Conservation (phyloP, 495 filamentous ascomycete species). For the Bacidia rubella region DNA sequence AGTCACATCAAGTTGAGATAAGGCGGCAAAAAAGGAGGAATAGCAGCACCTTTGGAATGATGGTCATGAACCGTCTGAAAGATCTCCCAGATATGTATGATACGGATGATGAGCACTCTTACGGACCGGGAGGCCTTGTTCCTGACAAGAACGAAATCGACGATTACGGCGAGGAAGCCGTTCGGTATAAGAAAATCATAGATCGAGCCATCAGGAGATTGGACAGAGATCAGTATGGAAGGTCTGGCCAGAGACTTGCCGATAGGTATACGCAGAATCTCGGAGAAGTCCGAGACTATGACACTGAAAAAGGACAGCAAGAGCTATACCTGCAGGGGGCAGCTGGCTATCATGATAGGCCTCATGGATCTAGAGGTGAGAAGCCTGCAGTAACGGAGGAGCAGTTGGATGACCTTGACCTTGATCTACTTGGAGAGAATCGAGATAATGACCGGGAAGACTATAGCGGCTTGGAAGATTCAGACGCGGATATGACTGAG, state of each 20-base stretch:
- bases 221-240: slow-evolving; percentile 30
- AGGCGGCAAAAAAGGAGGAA: slow-evolving; percentile 43
- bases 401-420: slow-evolving; percentile 37
- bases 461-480: slow-evolving; percentile 25
- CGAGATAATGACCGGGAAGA: slow-evolving; percentile 33
- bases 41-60: slow-evolving; percentile 49
- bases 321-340: slow-evolving; percentile 23
- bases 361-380: not conserved
- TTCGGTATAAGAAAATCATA: slow-evolving; percentile 56
- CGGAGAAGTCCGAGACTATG: slow-evolving; percentile 10
- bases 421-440: slow-evolving; percentile 36
- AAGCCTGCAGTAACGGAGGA: slow-evolving; percentile 19
- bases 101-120: slow-evolving; percentile 57
- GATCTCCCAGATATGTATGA: slow-evolving; percentile 59
- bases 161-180: slow-evolving; percentile 69
- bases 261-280: slow-evolving; percentile 24
- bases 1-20: slow-evolving; percentile 44
- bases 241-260: slow-evolving; percentile 7
- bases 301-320: not conserved
- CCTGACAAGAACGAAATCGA: slow-evolving; percentile 51
- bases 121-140: slow-evolving; percentile 56
- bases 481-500: slow-evolving; percentile 31
- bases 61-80: slow-evolving; percentile 54
- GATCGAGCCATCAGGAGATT: slow-evolving; percentile 56
- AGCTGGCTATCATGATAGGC: slow-evolving; percentile 5